A percentile compares a stretch with the other conserved stretches of the same genome.
Evolutionary conservation across 2,329 filamentous ascomycete genomes (phyloP).

Genomic region (Fusarium sp.): DNA sequence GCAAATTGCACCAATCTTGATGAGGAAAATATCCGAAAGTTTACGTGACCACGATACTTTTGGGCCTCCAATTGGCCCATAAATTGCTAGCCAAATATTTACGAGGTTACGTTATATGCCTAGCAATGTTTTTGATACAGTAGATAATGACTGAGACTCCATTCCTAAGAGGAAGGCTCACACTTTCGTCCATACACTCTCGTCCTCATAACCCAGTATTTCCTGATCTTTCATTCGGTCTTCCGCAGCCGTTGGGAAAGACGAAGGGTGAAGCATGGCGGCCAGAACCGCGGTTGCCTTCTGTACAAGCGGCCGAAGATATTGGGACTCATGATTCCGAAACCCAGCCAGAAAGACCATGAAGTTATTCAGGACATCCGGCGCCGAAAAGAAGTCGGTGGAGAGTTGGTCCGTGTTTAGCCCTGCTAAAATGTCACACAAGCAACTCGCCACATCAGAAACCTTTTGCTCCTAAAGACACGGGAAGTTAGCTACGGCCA

Average conservation of each 20-base stretch:
- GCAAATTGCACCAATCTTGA: background rate
- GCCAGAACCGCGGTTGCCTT: constrained; percentile 6
- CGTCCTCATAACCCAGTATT: background rate
- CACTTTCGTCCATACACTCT: background rate
- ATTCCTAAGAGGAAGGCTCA: background rate
- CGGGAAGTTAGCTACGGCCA: background rate
- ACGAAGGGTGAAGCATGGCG: constrained; percentile 7
- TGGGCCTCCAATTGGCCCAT: background rate
- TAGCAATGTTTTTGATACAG: background rate
- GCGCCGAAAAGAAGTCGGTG: constrained; percentile 4
- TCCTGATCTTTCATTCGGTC: background rate
- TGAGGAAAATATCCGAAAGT: background rate
- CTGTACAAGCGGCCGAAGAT: constrained; percentile 27
- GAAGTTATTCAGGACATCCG: constrained; percentile 30
- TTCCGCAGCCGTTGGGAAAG: background rate
- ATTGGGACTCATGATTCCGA: constrained; percentile 37
- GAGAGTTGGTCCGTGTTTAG: constrained; percentile 2
- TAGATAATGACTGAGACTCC: background rate
- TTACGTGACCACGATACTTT: too few species aligned
- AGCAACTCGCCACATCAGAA: constrained; percentile 36
- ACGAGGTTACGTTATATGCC: background rate
- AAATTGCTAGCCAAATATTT: background rate
- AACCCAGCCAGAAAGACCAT: constrained; percentile 38
- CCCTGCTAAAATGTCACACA: constrained; percentile 36
- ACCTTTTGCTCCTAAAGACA: constrained; percentile 39